Percentiles rank a stretch among this genome's conserved stretches.
These are phyloP conservation scores for Pterocarpus santalinus DNA, from an alignment of 306 rosid genomes.

Conservation along the genomic window DNA sequence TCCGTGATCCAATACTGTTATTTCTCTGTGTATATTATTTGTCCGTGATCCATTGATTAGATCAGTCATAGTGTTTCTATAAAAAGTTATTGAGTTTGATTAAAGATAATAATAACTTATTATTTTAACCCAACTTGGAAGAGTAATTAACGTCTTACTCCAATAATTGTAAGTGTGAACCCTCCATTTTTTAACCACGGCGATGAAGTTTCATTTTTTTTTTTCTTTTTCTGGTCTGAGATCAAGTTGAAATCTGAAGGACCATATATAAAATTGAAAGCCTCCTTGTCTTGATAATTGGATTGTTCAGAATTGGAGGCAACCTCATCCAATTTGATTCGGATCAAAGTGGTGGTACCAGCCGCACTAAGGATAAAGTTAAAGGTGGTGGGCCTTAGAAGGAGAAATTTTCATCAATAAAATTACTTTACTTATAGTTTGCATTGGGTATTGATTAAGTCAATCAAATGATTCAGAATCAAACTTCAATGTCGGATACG, in stretches of 20 bases:
- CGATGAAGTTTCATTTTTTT: neutral
- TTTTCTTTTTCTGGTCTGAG: neutral
- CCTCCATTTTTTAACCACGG: neutral
- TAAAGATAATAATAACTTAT: neutral
- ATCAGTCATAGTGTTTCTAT: too few species aligned
- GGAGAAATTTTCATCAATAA: neutral
- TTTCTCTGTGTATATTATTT: neutral
- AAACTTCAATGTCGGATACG: neutral
- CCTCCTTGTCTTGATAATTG: constrained; percentile 19
- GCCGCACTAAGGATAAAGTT: neutral
- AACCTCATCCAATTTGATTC: constrained; percentile 18
- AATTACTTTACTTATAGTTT: neutral
- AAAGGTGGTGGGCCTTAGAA: neutral
- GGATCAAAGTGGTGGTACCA: constrained; percentile 10
- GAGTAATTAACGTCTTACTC: neutral
- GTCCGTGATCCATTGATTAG: too few species aligned
- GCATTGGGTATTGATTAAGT: neutral
- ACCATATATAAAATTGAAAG: neutral
- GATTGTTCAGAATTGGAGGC: constrained; percentile 20
- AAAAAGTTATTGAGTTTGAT: too few species aligned
- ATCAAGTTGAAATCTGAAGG: neutral
- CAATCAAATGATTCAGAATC: neutral
- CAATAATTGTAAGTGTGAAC: neutral
- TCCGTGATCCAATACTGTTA: neutral
- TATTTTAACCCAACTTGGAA: neutral